Evolutionary conservation across 768 basidiomycete genomes (phyloP).

Genomic region (Mycena filopes): DNA sequence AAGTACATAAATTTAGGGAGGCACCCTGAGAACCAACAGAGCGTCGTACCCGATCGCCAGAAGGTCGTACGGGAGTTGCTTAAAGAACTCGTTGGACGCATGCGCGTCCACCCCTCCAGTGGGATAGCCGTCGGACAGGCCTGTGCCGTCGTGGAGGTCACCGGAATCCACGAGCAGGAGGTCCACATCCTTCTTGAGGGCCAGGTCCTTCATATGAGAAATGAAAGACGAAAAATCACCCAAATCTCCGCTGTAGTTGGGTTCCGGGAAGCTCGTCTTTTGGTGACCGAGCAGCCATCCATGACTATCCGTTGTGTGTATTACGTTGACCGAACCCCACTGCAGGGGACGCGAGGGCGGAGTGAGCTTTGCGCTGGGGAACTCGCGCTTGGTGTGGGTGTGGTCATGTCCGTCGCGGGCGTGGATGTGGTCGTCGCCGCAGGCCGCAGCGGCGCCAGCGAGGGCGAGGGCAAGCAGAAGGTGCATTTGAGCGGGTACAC

Average conservation of each 20-base stretch:
- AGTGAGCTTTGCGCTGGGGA: slow-evolving; percentile 53
- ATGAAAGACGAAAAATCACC: slow-evolving; percentile 94
- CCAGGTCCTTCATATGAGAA: slow-evolving; percentile 80
- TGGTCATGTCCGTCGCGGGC: slow-evolving; percentile 44
- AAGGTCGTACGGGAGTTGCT: slow-evolving; percentile 81
- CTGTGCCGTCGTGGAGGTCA: slow-evolving; percentile 84
- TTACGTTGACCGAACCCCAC: slow-evolving; percentile 78
- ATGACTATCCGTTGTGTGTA: slow-evolving; percentile 79
- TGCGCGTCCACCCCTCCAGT: slow-evolving; percentile 77
- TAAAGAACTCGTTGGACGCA: slow-evolving; percentile 37
- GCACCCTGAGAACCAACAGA: too few relatives aligned
- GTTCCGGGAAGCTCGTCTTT: slow-evolving; percentile 76
- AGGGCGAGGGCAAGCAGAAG: slow-evolving; percentile 50
- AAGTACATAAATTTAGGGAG: too few relatives aligned
- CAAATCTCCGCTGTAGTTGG: slow-evolving; percentile 77
- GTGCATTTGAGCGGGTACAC: slow-evolving; percentile 1
- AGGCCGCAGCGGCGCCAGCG: slow-evolving; percentile 44
- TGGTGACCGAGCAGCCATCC: slow-evolving; percentile 88
- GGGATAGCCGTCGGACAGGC: slow-evolving; percentile 80
- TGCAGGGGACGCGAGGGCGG: slow-evolving; percentile 64
- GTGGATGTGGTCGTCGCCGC: slow-evolving; percentile 30
- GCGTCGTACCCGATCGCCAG: slow-evolving; percentile 66
- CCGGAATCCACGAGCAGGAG: slow-evolving; percentile 85
- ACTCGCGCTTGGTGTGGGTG: slow-evolving; percentile 44
- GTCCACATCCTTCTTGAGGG: slow-evolving; percentile 78